Base-by-base conservation (phyloP, 1,284 basidiomycete species). In the Hemileia vastatrix region DNA sequence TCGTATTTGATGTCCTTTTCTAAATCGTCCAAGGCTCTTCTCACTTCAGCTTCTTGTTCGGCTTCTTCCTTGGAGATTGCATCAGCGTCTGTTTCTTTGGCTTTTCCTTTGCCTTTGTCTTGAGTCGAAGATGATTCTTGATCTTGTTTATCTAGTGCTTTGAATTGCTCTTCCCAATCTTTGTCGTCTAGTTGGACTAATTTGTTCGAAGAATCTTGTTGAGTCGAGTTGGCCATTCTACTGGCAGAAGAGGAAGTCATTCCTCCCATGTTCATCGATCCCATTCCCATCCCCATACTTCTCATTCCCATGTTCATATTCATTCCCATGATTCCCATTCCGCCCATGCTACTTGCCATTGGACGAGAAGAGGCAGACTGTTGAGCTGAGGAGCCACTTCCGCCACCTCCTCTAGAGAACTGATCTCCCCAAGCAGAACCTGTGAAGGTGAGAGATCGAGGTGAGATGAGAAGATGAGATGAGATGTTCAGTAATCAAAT, bases 271-370 rank as follows among this genome's bases (percentile, higher is more conserved):
- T 54, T 47, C 57, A 62, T 57, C 11, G 65, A 51, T 64, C 62
- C 51, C 11, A 54, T 62, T n/a, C 64, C 67, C 64, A 65, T 77
- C 73, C 57, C 77, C 77, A 53, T 77, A 75, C 55, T 77, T 48
- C 69, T 73, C 57, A 77, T 75, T 71, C 77, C 61, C 36, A 67
- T 67, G 24, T 72, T 75, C 40, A 79, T 77, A n/a, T n/a, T n/a
- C n/a, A n/a, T n/a, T n/a, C n/a, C n/a, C n/a, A n/a, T n/a, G n/a
- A n/a, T n/a, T n/a, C n/a, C n/a, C n/a, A n/a, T n/a, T n/a, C n/a
- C n/a, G n/a, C n/a, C n/a, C n/a, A n/a, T n/a, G n/a, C n/a, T n/a
- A n/a, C n/a, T n/a, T n/a, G n/a, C n/a, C n/a, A n/a, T n/a, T n/a
- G n/a, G n/a, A n/a, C n/a, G n/a, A n/a, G n/a, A n/a, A n/a, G n/a